Base-by-base conservation (phyloP, 2,329 filamentous ascomycete genomes). In the Hymenoscyphus occultus region DNA sequence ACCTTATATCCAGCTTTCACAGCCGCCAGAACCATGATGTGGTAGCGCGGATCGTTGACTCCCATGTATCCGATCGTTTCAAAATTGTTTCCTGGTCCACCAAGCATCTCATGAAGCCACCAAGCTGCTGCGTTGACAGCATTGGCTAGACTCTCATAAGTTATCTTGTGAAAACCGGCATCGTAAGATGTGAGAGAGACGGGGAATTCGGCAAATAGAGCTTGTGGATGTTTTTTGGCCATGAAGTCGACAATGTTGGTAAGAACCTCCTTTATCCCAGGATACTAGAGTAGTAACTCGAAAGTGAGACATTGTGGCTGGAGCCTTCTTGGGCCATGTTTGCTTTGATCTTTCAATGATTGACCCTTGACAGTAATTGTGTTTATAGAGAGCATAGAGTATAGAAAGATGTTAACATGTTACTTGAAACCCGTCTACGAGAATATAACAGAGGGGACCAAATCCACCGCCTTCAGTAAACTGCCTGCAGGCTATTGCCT, bases 21-120 rank as follows among this genome's bases (percentile, higher is more conserved):
- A 39, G 54, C 63, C 4, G 51, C 63, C 13, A 65, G 40, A 19
- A 65, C 28, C 12, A 62, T 45, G 13, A 59, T 31, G 40, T 19
- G 39, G 59, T 65, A 65, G 48, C 59, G 32, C 7, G 56, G 14
- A 22, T 65, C 63, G 54, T 65, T 65, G n/a, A 28, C n/a, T 3
- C 80, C 81, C 61, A 82, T 77, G 69, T 80, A 83, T 1, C 78
- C 77, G 39, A 82, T 74, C 0, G 79, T 81, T 1, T 77, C 77
- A 59, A 78, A 77, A 14, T 65, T 59, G 28, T 67, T 40, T 42
- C 63, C 63, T 28, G 32, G 45, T 2, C 69, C 69, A 45, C 40
- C 40, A 13, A 72, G 35, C 4, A 59, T 31, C 5, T 67, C 39
- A 31, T 64, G n/a, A 31, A 73, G 48, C 61, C 63, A 67, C 70